Evolutionary conservation across 2,329 filamentous ascomycete genomes (phyloP), one percentile per base, ranked within the genome.

Genomic region (Aspergillus cejpii): DNA sequence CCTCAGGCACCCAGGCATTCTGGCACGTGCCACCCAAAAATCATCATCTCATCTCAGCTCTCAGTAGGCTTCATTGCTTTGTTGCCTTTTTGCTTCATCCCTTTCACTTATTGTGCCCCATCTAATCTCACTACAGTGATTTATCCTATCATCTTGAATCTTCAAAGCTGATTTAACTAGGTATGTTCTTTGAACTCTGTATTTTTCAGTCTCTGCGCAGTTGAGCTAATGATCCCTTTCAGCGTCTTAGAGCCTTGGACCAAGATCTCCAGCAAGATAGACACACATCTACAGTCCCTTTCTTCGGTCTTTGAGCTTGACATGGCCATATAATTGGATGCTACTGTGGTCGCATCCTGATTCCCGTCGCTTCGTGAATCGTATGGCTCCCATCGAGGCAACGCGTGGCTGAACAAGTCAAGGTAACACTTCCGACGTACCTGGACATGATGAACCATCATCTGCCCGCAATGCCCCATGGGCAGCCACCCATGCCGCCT

Each of bases 401-500:
- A 62, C 55, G 62, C 63, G 63, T 64, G 62, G 60, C 55, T 62
- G 51, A 61, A 62, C 41, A 53, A 49, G 58, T 64, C 56, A 62
- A 64, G 60, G 56, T 62, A 61, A 58, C 49, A n/a, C 49, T 46
- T 47, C 48, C 52, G 45, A 55, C 51, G 45, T 58, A 56, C 55
- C 52, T 60, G 58, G 58, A 63, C 62, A 69, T 62, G 61, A 71
- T 71, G 65, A 71, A 71, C 58, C 67, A 69, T 54, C 67, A 71
- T 59, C 56, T 68, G 54, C 66, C 63, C 56, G 63, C 61, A 52
- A 70, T 68, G 63, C 66, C 62, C 51, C 69, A 72, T 63, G 70
- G 70, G 67, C 70, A 72, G 61, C 71, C 72, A 43, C 72, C 74
- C 34, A 74, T 74, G 60, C 71, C 72, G 44, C 68, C 69, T 52